Base-by-base conservation (phyloP, 2,329 filamentous ascomycete genomes). In the Exophiala oligosperma region DNA sequence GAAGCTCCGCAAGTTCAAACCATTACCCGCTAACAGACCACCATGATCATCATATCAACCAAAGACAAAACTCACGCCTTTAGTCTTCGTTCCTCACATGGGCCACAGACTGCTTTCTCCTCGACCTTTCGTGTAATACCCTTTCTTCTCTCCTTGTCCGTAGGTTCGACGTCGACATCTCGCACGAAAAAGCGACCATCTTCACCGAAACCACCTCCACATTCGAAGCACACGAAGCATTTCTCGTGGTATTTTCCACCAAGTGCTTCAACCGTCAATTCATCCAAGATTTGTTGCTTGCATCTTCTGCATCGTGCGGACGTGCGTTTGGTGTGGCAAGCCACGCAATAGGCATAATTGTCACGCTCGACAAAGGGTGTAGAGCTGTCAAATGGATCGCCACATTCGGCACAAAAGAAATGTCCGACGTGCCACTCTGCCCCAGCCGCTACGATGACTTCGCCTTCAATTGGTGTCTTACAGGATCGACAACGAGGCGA, bases 341-440 rank as follows among this genome's bases (percentile, higher is more conserved):
- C 83, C 48, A 97, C 84, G 74, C 94, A 99, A 92, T 94, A 99
- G 4, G 94, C 94, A 73, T 96, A 97, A 8, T 93, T 93, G 66
- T 97, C 93, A 75, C 96, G 96, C 72, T 99, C 94, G 55, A 99
- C 91, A 71, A 99, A 99, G 0, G 94, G 93, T 8, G 81, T 87
- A 2, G 71, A 73, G 0, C 78, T 74, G 62, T 82, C 80, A 65
- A 88, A 88, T 1, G 85, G 84, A 76, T 99, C 93, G 66, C 94
- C 94, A 72, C 94, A 99, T 79, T 99, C 92, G 43, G 94, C 94
- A 71, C 94, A 99, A 82, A 99, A 99, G 78, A 99, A 99, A 76
- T 99, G 94, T 0, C 94, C 94, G 53, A 90, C 90, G 73, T 99
- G 94, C 90, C 91, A 99, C 75, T 96, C 92, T n/a, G 88, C 85